Conservation (phyloP, 768 basidiomycete genomes). For the Rhodotorula diobovata region DNA sequence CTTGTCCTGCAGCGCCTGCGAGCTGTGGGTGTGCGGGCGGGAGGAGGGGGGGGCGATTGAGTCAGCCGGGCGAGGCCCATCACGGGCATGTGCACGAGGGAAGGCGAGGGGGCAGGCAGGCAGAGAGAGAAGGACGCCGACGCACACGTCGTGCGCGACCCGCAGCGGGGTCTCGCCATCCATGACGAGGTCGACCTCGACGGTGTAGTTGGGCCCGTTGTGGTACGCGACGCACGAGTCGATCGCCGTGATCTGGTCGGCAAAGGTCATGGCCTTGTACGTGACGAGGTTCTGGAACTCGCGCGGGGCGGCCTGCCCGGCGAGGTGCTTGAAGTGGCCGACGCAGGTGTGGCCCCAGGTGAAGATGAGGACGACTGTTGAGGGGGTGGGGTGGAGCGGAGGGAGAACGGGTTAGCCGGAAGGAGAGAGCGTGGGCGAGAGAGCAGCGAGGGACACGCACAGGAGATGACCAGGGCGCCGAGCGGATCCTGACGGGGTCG, state of each 20-base stretch:
- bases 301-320: slow-evolving; percentile 85
- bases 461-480: slow-evolving; percentile 47
- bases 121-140: background rate
- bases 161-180: slow-evolving; percentile 78
- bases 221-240: slow-evolving; percentile 94
- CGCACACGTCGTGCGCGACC: slow-evolving; percentile 51
- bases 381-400: too few relatives aligned
- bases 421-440: too few relatives aligned
- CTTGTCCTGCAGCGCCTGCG: slow-evolving; percentile 48
- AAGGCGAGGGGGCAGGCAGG: too few relatives aligned
- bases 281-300: slow-evolving; percentile 81
- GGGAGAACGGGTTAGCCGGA: too few relatives aligned
- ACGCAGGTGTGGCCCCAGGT: slow-evolving; percentile 70
- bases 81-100: too few relatives aligned
- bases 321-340: slow-evolving; percentile 74
- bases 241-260: slow-evolving; percentile 73
- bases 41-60: background rate
- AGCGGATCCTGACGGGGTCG: slow-evolving; percentile 46
- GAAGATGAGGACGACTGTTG: slow-evolving; percentile 61
- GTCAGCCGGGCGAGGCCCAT: too few relatives aligned
- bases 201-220: slow-evolving; percentile 61
- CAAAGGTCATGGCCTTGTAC: slow-evolving; percentile 89
- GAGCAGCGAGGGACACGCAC: background rate
- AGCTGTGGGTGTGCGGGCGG: slow-evolving; percentile 15
- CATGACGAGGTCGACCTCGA: slow-evolving; percentile 89